Percentiles rank a stretch among this genome's conserved stretches.
phyloP scores from a whole-genome alignment of 2,329 filamentous ascomycete species.

The Graphiopsis chlorocephala region DNA sequence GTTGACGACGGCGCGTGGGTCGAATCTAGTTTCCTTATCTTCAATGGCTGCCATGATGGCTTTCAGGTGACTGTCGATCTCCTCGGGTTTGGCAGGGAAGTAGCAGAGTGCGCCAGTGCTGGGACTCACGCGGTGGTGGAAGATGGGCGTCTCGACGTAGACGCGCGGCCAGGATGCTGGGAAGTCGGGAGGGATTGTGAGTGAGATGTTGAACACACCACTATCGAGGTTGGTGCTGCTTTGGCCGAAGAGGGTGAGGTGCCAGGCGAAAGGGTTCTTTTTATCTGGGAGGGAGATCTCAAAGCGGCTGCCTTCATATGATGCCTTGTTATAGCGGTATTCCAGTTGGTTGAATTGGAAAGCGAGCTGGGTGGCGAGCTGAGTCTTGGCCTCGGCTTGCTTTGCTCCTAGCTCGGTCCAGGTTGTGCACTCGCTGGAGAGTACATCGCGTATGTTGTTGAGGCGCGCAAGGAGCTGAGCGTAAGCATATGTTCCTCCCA shows the following conservation, averaged over 20 bases:
- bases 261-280: conserved; percentile 86
- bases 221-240: conserved; percentile 93
- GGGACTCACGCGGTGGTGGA: conserved; percentile 80
- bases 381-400: conserved; percentile 63
- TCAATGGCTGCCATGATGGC: conserved; percentile 80
- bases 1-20: conserved; percentile 83
- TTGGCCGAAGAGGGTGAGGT: conserved; percentile 81
- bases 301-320: conserved; percentile 62
- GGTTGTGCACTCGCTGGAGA: conserved; percentile 67
- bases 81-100: conserved; percentile 66
- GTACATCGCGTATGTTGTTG: conserved; percentile 62
- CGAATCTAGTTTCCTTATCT: conserved; percentile 82
- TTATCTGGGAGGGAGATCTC: conserved; percentile 69
- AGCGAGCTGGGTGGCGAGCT: conserved; percentile 76
- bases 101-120: conserved; percentile 79
- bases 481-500: conserved; percentile 87
- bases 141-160: conserved; percentile 74
- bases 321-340: conserved; percentile 66
- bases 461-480: conserved; percentile 68
- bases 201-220: conserved; percentile 77
- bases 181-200: conserved; percentile 79
- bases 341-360: conserved; percentile 82
- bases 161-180: conserved; percentile 86
- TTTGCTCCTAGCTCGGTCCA: conserved; percentile 71
- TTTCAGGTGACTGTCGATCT: conserved; percentile 78